Base-by-base conservation (phyloP, 371 early-diverging fungal genomes). In the Mucor indicus region DNA sequence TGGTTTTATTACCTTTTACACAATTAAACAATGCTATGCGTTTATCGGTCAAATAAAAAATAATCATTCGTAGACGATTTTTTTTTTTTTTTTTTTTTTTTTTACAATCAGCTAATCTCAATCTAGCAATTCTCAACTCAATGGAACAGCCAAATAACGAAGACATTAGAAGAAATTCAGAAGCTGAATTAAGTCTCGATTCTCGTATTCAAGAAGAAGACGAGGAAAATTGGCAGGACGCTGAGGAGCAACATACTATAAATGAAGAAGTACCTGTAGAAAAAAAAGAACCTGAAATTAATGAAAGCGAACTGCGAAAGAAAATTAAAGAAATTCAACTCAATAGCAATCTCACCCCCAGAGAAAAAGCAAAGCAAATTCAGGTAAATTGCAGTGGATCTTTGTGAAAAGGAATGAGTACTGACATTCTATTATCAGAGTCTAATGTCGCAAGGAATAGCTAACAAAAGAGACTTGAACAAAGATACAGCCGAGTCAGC, bases 181-280 rank as follows among this genome's bases (percentile, higher is more conserved):
- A n/a, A n/a, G n/a, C n/a, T n/a, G n/a, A n/a, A n/a, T n/a, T n/a
- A n/a, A n/a, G n/a, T n/a, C 96, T 97, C 16, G 96, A 97, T 98
- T 98, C 97, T 27, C 93, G n/a, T n/a, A n/a, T n/a, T n/a, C n/a
- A n/a, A n/a, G 62, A 62, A 31, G 62, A 58, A 4, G 58, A 58
- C 19, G 54, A 55, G 11, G 62, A 62, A 6, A 53, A 56, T 33
- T 64, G 65, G 65, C 61, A 61, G 56, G 65, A 64, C 48, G 61
- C 65, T 11, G 61, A 64, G 21, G 52, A 60, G 22, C 53, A 57
- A 12, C 58, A 32, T 23, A n/a, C 31, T 31, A 22, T 8, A 4
- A 39, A 1, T 13, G 23, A 11, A 9, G 24, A 10, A 1, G 10
- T 33, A 7, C 5, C 17, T 7, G 32, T 31, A 2, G 23, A 44